Evolutionary conservation across 2,329 filamentous ascomycete species (phyloP).

Genomic region (Verticillium isaacii): DNA sequence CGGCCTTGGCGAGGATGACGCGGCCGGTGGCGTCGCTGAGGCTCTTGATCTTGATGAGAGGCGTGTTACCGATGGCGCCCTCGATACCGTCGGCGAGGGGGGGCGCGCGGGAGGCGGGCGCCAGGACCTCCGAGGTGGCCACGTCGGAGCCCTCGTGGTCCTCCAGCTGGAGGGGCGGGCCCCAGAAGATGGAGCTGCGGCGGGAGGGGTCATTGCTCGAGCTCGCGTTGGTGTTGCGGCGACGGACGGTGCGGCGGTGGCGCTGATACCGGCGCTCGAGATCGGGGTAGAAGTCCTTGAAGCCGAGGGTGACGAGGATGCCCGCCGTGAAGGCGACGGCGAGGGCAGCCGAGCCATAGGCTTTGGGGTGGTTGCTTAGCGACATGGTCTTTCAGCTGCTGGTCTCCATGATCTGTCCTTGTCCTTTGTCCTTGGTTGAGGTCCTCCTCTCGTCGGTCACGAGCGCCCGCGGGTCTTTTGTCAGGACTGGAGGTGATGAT

Average conservation of each 20-base stretch:
- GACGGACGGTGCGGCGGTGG: constrained; percentile 23
- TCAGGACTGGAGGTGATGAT: not conserved
- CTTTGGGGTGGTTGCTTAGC: constrained; percentile 55
- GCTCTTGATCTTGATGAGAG: constrained; percentile 78
- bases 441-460: not conserved
- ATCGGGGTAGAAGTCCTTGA: constrained; percentile 77
- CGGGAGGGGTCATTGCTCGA: constrained; percentile 18
- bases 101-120: constrained; percentile 14
- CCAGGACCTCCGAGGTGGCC: constrained; percentile 2
- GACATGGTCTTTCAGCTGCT: constrained; percentile 39
- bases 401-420: not conserved
- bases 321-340: constrained; percentile 73
- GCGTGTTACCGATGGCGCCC: constrained; percentile 89
- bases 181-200: constrained; percentile 41
- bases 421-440: not conserved
- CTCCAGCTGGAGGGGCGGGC: constrained; percentile 46
- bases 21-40: constrained; percentile 84
- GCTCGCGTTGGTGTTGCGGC: constrained; percentile 3
- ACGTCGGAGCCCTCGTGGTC: constrained; percentile 39
- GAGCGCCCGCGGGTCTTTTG: not conserved
- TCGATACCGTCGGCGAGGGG: constrained; percentile 74
- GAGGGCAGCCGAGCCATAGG: constrained; percentile 61
- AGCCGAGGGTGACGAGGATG: constrained; percentile 67
- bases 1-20: constrained; percentile 86
- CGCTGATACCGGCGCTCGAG: constrained; percentile 61